phyloP scores from a whole-genome alignment of 1,139 yeast species.

The Taiozyma sp. region DNA sequence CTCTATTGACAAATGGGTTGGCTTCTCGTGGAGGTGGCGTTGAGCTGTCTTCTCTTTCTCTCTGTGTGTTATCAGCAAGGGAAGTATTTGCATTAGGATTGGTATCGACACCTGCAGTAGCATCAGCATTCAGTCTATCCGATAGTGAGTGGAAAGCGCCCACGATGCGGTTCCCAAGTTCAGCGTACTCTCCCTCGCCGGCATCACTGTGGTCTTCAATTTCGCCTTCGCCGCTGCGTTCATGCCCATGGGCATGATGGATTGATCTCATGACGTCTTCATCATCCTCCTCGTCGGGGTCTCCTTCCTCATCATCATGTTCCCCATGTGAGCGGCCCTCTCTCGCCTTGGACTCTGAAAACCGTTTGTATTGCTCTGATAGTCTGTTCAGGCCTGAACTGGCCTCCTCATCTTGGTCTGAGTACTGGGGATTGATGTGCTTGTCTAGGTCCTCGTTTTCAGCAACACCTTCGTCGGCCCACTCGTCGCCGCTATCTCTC shows the following conservation, averaged over 20 bases:
- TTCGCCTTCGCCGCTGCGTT: constrained; percentile 22
- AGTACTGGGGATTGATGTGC: constrained; percentile 15
- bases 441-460: constrained; percentile 16
- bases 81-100: background rate
- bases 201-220: constrained; percentile 22
- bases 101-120: background rate
- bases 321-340: constrained; percentile 5
- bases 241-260: constrained; percentile 23
- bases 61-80: background rate
- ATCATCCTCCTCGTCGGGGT: constrained; percentile 23
- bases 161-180: constrained; percentile 3
- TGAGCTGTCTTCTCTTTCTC: background rate
- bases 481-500: constrained; percentile 11
- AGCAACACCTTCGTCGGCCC: constrained; percentile 24
- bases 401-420: constrained; percentile 25
- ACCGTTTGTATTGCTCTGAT: constrained; percentile 21
- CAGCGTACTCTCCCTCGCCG: constrained; percentile 23
- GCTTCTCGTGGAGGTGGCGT: background rate
- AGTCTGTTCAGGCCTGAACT: constrained; percentile 18
- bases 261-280: constrained; percentile 23
- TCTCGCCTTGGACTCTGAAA: constrained; percentile 7
- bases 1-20: constrained; percentile 6
- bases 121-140: constrained; percentile 8
- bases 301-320: constrained; percentile 11
- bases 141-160: constrained; percentile 19